A percentile compares a stretch with the other conserved stretches of the same genome.
These are phyloP conservation scores for Irpex sp. DNA, from an alignment of 1,284 basidiomycete genomes.

Conservation along the genomic window DNA sequence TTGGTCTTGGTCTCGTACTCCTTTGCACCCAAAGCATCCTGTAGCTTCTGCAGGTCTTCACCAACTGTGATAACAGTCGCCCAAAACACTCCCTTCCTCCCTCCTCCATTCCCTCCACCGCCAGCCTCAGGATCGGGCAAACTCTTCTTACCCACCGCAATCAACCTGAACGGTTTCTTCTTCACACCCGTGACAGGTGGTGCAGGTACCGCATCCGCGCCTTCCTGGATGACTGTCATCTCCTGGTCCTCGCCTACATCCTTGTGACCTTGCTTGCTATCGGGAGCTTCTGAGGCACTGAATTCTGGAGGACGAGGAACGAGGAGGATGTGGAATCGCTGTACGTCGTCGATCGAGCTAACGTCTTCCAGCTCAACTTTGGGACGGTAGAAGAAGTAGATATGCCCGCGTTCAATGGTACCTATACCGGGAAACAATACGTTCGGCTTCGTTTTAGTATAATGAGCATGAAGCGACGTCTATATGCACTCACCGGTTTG, in stretches of 20 bases:
- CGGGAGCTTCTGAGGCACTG: conserved; percentile 18
- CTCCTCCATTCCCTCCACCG: conserved; percentile 29
- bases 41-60: conserved; percentile 47
- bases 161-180: conserved; percentile 48
- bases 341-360: conserved; percentile 55
- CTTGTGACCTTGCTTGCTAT: conserved; percentile 17
- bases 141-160: conserved; percentile 62
- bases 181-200: conserved; percentile 31
- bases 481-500: conserved; percentile 7
- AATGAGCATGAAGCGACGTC: no score
- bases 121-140: conserved; percentile 48
- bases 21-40: conserved; percentile 48
- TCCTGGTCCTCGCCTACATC: conserved; percentile 24
- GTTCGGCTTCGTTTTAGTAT: not conserved
- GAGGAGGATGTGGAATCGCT: conserved; percentile 60
- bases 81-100: conserved; percentile 53
- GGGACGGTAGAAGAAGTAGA: conserved; percentile 70
- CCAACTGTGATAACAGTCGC: conserved; percentile 49
- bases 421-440: conserved; percentile 26
- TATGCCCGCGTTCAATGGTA: conserved; percentile 54
- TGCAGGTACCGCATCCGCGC: conserved; percentile 48
- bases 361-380: conserved; percentile 56
- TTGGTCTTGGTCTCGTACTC: conserved; percentile 65
- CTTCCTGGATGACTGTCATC: conserved; percentile 38
- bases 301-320: conserved; percentile 50